phyloP scores from a whole-genome alignment of 1,139 yeast species.

The Kazachstania sp. region DNA sequence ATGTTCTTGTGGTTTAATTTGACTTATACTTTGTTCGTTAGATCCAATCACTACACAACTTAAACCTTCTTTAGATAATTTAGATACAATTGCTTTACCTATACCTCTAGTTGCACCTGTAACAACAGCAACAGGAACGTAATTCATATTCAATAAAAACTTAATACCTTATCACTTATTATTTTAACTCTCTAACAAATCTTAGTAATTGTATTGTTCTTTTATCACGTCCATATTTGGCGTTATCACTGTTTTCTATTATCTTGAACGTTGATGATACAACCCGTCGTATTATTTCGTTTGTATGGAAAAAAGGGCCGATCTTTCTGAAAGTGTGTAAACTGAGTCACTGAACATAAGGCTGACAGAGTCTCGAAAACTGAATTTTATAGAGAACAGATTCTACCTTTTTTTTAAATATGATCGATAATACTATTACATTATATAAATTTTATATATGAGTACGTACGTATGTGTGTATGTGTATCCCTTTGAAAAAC shows the following conservation, averaged over 20 bases:
- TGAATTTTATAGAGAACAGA: too few relatives aligned
- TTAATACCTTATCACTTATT: too few relatives aligned
- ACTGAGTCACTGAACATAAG: too few relatives aligned
- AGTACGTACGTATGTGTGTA: background rate
- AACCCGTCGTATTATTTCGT: too few relatives aligned
- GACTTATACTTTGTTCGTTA: constrained; percentile 28
- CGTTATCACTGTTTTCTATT: too few relatives aligned
- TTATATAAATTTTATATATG: background rate
- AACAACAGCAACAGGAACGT: constrained; percentile 41
- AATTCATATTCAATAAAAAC: constrained; percentile 5
- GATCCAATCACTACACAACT: constrained; percentile 56
- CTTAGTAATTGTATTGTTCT: background rate
- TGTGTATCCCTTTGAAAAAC: background rate
- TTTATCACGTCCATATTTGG: too few relatives aligned
- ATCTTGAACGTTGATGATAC: too few relatives aligned
- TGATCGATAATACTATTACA: background rate
- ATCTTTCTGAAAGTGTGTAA: too few relatives aligned
- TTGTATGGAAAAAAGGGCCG: too few relatives aligned
- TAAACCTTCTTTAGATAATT: constrained; percentile 54
- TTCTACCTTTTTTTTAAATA: too few relatives aligned
- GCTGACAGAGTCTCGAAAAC: too few relatives aligned
- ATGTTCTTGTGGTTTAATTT: constrained; percentile 8
- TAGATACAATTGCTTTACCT: constrained; percentile 58
- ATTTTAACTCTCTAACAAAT: background rate
- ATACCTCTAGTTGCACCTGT: constrained; percentile 89